Evolutionary conservation across 163 green algal species (phyloP).

Genomic region (Scenedesmus sp.): DNA sequence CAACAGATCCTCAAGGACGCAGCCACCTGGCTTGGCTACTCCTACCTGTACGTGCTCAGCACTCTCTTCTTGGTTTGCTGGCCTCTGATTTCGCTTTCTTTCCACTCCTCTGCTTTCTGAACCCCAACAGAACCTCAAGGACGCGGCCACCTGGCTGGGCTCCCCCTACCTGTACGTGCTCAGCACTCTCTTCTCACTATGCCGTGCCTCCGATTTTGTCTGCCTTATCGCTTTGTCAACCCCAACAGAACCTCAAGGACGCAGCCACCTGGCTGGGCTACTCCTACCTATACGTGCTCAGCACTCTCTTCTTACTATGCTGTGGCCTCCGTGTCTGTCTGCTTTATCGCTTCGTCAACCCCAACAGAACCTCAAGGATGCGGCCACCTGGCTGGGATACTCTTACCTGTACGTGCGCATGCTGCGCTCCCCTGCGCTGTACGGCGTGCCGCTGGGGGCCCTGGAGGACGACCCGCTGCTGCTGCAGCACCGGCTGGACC

Average conservation of each 20-base stretch:
- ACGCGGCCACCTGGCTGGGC: too few relatives aligned
- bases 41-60: not conserved
- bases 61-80: not conserved
- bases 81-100: not conserved
- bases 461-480: slow-evolving; percentile 56
- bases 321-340: not conserved
- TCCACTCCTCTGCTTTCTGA: not conserved
- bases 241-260: slow-evolving; percentile 83
- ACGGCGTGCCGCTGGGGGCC: slow-evolving; percentile 85
- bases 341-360: not conserved
- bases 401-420: slow-evolving; percentile 98
- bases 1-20: too few relatives aligned
- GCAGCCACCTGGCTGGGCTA: slow-evolving; percentile 54
- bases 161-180: not conserved
- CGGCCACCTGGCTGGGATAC: slow-evolving; percentile 96
- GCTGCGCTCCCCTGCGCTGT: slow-evolving; percentile 93
- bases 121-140: too few relatives aligned
- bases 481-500: slow-evolving; percentile 88
- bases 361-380: slow-evolving; percentile 85
- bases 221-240: not conserved
- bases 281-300: not conserved
- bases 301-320: not conserved
- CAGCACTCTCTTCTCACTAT: not conserved
- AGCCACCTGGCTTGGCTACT: too few relatives aligned
- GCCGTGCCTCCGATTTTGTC: not conserved